Evolutionary conservation across 2,329 filamentous ascomycete genomes (phyloP), one percentile per base, ranked within the genome.

Genomic region (Metarhizium guizhouense): DNA sequence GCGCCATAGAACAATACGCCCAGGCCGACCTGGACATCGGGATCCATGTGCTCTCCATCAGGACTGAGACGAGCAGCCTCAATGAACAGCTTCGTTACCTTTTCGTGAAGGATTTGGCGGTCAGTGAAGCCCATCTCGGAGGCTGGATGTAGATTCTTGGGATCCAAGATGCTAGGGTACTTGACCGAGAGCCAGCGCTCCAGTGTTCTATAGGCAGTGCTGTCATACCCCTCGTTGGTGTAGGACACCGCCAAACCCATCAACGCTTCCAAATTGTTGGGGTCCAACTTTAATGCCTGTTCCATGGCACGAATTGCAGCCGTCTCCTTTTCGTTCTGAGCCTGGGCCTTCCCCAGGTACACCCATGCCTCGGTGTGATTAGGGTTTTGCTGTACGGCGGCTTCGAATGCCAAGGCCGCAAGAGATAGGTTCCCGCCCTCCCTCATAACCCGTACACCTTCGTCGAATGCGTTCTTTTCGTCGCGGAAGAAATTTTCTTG

Each of bases 181-280:
- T 95, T 95, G 65, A 89, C 84, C n/a, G 90, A 90, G 34, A 99
- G 81, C 94, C 94, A 99, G 61, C 93, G 88, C 74, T 99, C 94
- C 14, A 99, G 81, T 10, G 93, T 97, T 54, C 93, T 85, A 77
- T 97, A 99, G 51, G 94, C 93, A 20, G 92, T 95, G 67, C 88
- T 93, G 72, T 99, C 94, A 74, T 97, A 99, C 59, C 93, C 94
- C 74, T 99, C 94, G 74, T 99, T 99, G 51, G 94, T 99, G 72
- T 99, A 99, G 5, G 90, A 95, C 20, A 99, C 93, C 14, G 93
- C 91, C 53, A 99, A 77, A 1, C 90, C 92, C 93, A 99, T 97
- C 49, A 99, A 80, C 0, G 92, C 93, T 57, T 89, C 83, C 20
- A 95, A 80, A 67, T 96, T 96, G 65, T 84, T 86, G 0, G 91